A percentile compares a stretch with the other conserved stretches of the same genome.
phyloP scores from a whole-genome alignment of 192 early-diverging fungal species.

The Backusella sp. region DNA sequence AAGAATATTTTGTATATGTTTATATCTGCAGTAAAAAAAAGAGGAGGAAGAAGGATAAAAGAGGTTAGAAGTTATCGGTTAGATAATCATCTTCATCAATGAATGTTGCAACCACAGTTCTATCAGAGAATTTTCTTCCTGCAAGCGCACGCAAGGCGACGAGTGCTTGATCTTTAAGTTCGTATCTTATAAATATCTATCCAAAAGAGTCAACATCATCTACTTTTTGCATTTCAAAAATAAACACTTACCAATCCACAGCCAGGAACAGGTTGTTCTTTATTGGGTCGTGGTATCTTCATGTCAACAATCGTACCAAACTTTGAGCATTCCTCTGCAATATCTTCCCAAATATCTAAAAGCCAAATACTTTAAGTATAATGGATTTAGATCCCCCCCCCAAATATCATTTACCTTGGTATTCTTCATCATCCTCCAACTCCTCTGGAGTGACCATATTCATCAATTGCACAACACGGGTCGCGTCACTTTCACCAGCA shows the following conservation, averaged over 20 bases:
- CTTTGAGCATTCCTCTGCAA: slow-evolving; percentile 85
- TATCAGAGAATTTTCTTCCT: slow-evolving; percentile 88
- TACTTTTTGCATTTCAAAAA: neutral
- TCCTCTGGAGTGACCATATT: slow-evolving; percentile 93
- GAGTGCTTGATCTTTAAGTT: slow-evolving; percentile 52
- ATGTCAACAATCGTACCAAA: slow-evolving; percentile 76
- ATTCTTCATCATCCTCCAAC: slow-evolving; percentile 83
- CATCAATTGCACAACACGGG: slow-evolving; percentile 80
- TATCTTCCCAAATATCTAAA: slow-evolving; percentile 87
- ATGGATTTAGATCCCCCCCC: too few relatives aligned
- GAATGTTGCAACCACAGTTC: slow-evolving; percentile 89
- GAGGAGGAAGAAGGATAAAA: neutral
- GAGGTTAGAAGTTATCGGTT: slow-evolving; percentile 56
- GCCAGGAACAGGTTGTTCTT: slow-evolving; percentile 58
- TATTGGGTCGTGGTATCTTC: slow-evolving; percentile 77
- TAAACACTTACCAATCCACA: slow-evolving; percentile 72
- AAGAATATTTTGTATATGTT: neutral
- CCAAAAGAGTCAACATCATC: neutral
- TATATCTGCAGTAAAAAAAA: neutral
- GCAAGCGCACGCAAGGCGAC: slow-evolving; percentile 78
- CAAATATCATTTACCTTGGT: slow-evolving; percentile 56
- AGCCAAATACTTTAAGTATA: too few relatives aligned
- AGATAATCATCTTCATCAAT: slow-evolving; percentile 72
- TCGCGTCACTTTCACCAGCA: slow-evolving; percentile 62
- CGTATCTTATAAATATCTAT: slow-evolving; percentile 86